Conservation (phyloP, 2,329 filamentous ascomycete genomes). For the Penicillium sp. region DNA sequence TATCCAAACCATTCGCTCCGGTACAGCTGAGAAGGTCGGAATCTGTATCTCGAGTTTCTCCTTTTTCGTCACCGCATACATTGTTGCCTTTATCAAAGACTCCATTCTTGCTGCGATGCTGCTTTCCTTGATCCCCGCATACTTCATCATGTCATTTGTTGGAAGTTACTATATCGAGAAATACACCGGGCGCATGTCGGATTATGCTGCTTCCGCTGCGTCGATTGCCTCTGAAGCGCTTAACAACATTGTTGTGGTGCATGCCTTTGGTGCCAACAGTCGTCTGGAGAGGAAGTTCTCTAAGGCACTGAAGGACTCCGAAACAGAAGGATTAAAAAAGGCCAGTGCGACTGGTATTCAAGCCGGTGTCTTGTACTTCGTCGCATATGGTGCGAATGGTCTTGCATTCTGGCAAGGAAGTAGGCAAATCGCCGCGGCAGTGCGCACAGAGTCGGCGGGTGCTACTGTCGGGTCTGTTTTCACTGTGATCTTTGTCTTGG, state of each 20-base stretch:
- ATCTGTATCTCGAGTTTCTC: conserved; percentile 54
- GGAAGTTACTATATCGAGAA: conserved; percentile 49
- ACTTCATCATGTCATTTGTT: conserved; percentile 50
- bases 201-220: conserved; percentile 50
- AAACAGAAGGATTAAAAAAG: conserved; percentile 51
- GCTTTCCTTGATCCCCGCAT: conserved; percentile 54
- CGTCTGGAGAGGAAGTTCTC: conserved; percentile 55
- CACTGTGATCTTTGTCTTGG: conserved; percentile 34
- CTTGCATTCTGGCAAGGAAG: conserved; percentile 62
- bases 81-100: conserved; percentile 59
- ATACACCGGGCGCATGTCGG: conserved; percentile 43
- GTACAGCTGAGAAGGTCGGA: conserved; percentile 63
- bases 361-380: conserved; percentile 56
- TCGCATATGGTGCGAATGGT: conserved; percentile 59
- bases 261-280: conserved; percentile 53
- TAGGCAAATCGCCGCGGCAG: conserved; percentile 42
- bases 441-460: conserved; percentile 13
- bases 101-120: conserved; percentile 56
- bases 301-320: conserved; percentile 44
- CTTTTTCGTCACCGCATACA: conserved; percentile 60
- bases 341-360: conserved; percentile 50
- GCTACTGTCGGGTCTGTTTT: conserved; percentile 31
- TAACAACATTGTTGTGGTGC: conserved; percentile 53
- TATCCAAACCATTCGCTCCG: conserved; percentile 58
- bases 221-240: conserved; percentile 57